phyloP scores from a whole-genome alignment of 2,329 filamentous ascomycete genomes.

The Pseudogymnoascus sp. region DNA sequence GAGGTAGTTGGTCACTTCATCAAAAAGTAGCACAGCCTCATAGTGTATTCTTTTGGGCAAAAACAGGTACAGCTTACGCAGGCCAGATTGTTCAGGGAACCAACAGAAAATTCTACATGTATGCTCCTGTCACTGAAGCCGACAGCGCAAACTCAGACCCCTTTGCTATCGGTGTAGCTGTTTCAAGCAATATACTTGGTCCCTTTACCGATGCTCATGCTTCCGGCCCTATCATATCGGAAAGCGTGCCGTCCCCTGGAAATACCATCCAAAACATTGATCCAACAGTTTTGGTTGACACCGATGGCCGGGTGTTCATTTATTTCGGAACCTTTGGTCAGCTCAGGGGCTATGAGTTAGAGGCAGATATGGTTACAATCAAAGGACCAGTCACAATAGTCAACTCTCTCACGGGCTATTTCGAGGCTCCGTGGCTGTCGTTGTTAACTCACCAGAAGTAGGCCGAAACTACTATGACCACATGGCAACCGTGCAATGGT shows the following conservation, averaged over 20 bases:
- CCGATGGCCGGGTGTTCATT: constrained; percentile 30
- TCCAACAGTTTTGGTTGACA: constrained; percentile 33
- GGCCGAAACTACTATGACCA: no score
- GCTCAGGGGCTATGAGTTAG: constrained; percentile 31
- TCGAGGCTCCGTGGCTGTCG: constrained; percentile 36
- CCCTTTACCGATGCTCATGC: constrained; percentile 33
- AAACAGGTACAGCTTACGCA: constrained; percentile 30
- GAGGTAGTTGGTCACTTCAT: constrained; percentile 30
- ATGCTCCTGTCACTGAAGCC: constrained; percentile 30
- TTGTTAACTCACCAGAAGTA: no score
- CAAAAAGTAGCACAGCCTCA: constrained; percentile 28
- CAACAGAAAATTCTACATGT: constrained; percentile 33
- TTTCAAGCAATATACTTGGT: constrained; percentile 29
- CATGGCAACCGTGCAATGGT: no score
- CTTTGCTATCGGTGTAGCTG: constrained; percentile 35
- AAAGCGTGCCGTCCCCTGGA: constrained; percentile 25
- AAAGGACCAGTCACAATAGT: constrained; percentile 22
- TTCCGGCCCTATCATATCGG: constrained; percentile 31
- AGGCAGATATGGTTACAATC: constrained; percentile 32
- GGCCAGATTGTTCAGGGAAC: constrained; percentile 31
- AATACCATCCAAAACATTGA: constrained; percentile 36
- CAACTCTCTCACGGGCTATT: constrained; percentile 28
- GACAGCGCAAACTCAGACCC: constrained; percentile 25
- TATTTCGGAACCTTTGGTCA: constrained; percentile 35
- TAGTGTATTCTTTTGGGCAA: constrained; percentile 31